Base-by-base conservation (phyloP, 306 rosid genomes). In the Vachellia pachyceras region DNA sequence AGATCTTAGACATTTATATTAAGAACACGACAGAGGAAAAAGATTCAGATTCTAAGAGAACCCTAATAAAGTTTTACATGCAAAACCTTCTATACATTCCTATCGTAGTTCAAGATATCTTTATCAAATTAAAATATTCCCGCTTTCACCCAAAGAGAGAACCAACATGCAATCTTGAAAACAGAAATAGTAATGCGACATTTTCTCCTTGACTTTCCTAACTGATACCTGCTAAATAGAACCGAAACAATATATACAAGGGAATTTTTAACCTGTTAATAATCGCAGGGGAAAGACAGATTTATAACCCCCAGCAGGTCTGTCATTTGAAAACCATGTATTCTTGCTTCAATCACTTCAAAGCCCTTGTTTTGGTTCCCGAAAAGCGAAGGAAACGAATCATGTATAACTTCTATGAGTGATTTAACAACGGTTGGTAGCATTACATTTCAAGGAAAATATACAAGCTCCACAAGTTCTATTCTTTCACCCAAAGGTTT, bases 141-240 rank as follows among this genome's bases (percentile, higher is more conserved):
- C 5, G 12, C 33, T 50, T 15, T 73, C 68, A 10, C 54, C 47
- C 18, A 75, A 6, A 52, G 69, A 55, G 44, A 61, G 60, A 63
- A 82, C 63, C 37, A 50, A 42, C 79, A 42, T 52, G n/a, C 79
- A 65, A 20, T 52, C 18, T 29, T 29, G 40, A 39, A 63, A 64
- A 18, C 44, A 36, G 14, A 57, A n/a, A 35, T 18, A 50, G 45
- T 29, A 23, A 10, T 6, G 63, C 10, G 40, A 41, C 74, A 22
- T 42, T 69, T 69, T 42, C 75, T 23, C 3, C 41, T 14, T 29
- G 12, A 70, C n/a, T 44, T 70, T 72, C 60, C 14, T 7, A 14
- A 8, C 7, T 17, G 41, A 71, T 52, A 82, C 33, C 10, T 23
- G 10, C 45, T 36, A 54, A 55, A 54, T 60, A 72, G 3, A 69